These are phyloP conservation scores for Phytophthora meadii DNA, from an alignment of 352 stramenopile genomes.

Conservation along the genomic window DNA sequence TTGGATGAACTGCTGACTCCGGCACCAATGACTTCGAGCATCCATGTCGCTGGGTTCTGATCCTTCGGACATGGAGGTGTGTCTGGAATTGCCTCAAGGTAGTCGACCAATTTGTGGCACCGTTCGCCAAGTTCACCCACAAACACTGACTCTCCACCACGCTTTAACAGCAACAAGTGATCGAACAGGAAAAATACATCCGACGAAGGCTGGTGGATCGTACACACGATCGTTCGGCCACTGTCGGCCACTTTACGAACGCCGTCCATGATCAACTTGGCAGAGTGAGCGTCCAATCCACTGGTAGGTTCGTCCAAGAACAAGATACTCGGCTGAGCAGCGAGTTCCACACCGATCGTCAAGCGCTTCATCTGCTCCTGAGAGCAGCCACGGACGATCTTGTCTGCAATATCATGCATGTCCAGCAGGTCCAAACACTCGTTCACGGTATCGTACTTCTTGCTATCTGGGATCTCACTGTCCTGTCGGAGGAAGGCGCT, in stretches of 20 bases:
- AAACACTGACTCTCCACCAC: slow-evolving; percentile 52
- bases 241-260: slow-evolving; percentile 78
- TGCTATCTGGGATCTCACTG: slow-evolving; percentile 21
- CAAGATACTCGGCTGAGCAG: slow-evolving; percentile 81
- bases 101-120: slow-evolving; percentile 41
- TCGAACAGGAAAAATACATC: slow-evolving; percentile 91
- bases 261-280: slow-evolving; percentile 79
- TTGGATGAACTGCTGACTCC: slow-evolving; percentile 27
- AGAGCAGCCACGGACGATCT: slow-evolving; percentile 39
- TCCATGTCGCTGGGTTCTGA: slow-evolving; percentile 64
- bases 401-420: slow-evolving; percentile 44
- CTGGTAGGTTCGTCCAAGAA: slow-evolving; percentile 81
- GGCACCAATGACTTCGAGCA: slow-evolving; percentile 47
- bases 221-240: slow-evolving; percentile 82
- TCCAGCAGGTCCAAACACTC: slow-evolving; percentile 46
- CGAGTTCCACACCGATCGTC: slow-evolving; percentile 66
- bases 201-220: slow-evolving; percentile 90
- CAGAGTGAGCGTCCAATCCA: slow-evolving; percentile 82
- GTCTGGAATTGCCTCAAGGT: slow-evolving; percentile 50
- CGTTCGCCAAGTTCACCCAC: slow-evolving; percentile 52
- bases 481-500: slow-evolving; percentile 39
- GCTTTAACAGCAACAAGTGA: slow-evolving; percentile 73
- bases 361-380: slow-evolving; percentile 57
- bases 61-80: slow-evolving; percentile 32
- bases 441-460: slow-evolving; percentile 46